Evolutionary conservation across 108 stramenopile species (phyloP).

Genomic region (Pinguiococcus pyrenoidosus): DNA sequence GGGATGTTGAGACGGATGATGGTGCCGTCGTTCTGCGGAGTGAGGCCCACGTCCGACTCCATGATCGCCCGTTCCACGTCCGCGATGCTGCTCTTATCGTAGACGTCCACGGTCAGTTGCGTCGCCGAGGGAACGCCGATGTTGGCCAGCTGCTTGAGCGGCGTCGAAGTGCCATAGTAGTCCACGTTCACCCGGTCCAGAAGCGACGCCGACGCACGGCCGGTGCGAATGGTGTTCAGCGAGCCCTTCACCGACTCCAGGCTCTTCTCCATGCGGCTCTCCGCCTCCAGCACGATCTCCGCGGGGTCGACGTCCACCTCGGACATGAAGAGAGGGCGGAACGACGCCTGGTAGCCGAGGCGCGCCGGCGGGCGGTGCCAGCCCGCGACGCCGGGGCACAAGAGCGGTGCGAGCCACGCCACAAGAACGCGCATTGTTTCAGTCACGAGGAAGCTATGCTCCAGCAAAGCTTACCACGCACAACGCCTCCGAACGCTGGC

Average conservation of each 20-base stretch:
- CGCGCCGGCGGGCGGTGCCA: too few species aligned
- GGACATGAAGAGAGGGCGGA: too few species aligned
- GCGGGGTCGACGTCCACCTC: background rate
- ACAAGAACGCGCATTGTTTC: too few species aligned
- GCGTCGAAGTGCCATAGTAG: conserved; percentile 77
- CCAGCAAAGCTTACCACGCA: too few species aligned
- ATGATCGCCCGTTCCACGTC: conserved; percentile 74
- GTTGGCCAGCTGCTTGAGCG: conserved; percentile 76
- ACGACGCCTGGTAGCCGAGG: too few species aligned
- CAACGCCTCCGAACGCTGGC: too few species aligned
- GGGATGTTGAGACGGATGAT: conserved; percentile 85
- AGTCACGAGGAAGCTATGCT: too few species aligned
- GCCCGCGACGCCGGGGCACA: too few species aligned
- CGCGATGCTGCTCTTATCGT: conserved; percentile 55
- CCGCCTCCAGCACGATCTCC: conserved; percentile 9
- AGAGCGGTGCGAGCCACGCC: too few species aligned
- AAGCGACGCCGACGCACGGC: conserved; percentile 66
- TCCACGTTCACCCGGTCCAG: conserved; percentile 75
- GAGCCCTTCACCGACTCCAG: conserved; percentile 51
- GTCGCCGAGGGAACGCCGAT: conserved; percentile 66
- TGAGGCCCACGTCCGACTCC: conserved; percentile 68
- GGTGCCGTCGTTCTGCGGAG: conserved; percentile 71
- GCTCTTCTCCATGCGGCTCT: conserved; percentile 71
- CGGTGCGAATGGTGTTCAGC: conserved; percentile 70
- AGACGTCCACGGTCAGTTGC: conserved; percentile 64